Evolutionary conservation across 1,139 yeast species (phyloP).

Genomic region (Hemisphaericaspora xylofermentans): DNA sequence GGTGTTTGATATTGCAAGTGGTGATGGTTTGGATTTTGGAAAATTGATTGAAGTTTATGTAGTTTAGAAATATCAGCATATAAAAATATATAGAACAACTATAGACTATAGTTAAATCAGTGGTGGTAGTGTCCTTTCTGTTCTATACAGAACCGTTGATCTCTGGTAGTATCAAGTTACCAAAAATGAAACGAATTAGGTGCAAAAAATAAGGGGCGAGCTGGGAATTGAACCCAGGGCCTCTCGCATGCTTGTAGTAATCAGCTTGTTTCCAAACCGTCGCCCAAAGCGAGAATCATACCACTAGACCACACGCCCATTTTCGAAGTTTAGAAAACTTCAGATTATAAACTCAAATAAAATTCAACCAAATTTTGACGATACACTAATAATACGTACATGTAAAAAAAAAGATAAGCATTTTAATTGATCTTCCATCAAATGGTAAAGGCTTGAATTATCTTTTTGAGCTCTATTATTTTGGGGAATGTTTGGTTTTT

Average conservation of each 20-base stretch:
- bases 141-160: too few relatives aligned
- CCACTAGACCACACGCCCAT: slow-evolving; percentile 35
- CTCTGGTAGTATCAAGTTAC: background rate
- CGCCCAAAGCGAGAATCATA: slow-evolving; percentile 35
- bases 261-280: slow-evolving; percentile 13
- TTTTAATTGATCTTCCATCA: too few relatives aligned
- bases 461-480: too few relatives aligned
- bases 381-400: too few relatives aligned
- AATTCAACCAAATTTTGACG: background rate
- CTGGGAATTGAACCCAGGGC: slow-evolving; percentile 37
- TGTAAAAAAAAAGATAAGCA: too few relatives aligned
- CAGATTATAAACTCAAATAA: background rate
- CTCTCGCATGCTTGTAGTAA: slow-evolving; percentile 28
- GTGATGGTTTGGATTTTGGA: slow-evolving; percentile 74
- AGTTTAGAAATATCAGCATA: slow-evolving; percentile 19
- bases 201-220: slow-evolving; percentile 24
- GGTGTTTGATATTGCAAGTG: slow-evolving; percentile 60
- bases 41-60: slow-evolving; percentile 70
- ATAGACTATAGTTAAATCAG: too few relatives aligned
- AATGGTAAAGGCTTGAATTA: too few relatives aligned
- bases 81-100: background rate
- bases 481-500: too few relatives aligned
- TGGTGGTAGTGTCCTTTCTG: too few relatives aligned
- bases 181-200: too few relatives aligned
- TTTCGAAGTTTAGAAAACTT: background rate